Percentiles rank a stretch among this genome's conserved stretches.
phyloP scores from a whole-genome alignment of 192 early-diverging fungal genomes.

The Podila verticillata region DNA sequence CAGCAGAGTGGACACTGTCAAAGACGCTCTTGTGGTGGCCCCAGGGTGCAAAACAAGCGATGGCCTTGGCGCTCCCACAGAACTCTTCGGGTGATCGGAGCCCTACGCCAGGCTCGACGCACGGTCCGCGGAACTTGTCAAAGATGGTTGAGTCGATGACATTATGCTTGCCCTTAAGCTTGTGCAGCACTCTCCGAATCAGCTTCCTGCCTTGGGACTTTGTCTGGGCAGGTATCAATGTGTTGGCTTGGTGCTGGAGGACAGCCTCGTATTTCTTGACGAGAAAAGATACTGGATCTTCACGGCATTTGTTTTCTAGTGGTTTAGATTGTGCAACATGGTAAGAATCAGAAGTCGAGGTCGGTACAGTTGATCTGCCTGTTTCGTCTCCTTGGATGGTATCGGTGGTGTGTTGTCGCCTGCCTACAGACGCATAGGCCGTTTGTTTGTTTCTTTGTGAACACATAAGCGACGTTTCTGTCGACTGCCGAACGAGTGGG shows the following conservation, averaged over 20 bases:
- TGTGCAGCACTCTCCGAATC: background rate
- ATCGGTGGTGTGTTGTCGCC: too few species aligned
- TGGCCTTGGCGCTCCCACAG: slow-evolving; percentile 38
- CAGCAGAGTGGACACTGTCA: slow-evolving; percentile 20
- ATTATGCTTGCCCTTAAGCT: slow-evolving; percentile 6
- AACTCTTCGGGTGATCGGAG: slow-evolving; percentile 17
- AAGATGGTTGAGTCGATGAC: slow-evolving; percentile 43
- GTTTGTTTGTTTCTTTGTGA: too few species aligned
- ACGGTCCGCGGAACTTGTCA: slow-evolving; percentile 24
- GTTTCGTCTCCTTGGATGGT: background rate
- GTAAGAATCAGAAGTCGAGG: background rate
- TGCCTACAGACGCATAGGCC: too few species aligned
- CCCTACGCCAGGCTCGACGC: slow-evolving; percentile 3
- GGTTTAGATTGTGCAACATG: background rate
- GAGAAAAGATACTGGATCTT: slow-evolving; percentile 34
- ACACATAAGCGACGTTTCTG: background rate
- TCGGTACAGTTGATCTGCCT: background rate
- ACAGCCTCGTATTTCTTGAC: slow-evolving; percentile 20
- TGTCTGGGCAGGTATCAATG: background rate
- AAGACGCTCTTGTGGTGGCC: slow-evolving; percentile 24
- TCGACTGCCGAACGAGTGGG: background rate
- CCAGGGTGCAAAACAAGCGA: slow-evolving; percentile 44
- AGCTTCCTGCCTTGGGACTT: background rate
- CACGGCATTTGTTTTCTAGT: slow-evolving; percentile 26
- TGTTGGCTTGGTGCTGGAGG: slow-evolving; percentile 12